Evolutionary conservation across 495 filamentous ascomycete genomes (phyloP).

Genomic region (Neurospora sp.): DNA sequence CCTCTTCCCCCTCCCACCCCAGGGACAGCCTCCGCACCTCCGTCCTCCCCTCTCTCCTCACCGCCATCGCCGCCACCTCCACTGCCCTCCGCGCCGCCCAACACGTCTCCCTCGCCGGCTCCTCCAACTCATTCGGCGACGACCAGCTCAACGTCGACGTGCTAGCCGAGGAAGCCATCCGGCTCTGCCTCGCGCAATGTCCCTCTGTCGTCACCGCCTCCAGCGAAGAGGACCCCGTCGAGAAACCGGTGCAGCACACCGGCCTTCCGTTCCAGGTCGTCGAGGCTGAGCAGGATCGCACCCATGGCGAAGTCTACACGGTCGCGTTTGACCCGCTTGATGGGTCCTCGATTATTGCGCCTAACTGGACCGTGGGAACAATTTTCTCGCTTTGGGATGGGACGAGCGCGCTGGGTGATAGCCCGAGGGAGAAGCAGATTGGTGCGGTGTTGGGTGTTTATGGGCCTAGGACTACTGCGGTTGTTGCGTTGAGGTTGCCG

Average conservation of each 20-base stretch:
- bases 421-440: slow-evolving; percentile 27
- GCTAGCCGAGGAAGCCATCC: slow-evolving; percentile 34
- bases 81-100: slow-evolving; percentile 27
- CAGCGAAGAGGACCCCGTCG: slow-evolving; percentile 45
- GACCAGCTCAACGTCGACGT: slow-evolving; percentile 49
- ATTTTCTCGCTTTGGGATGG: slow-evolving; percentile 44
- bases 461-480: slow-evolving; percentile 40
- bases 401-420: slow-evolving; percentile 26
- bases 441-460: slow-evolving; percentile 40
- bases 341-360: slow-evolving; percentile 42
- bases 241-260: slow-evolving; percentile 16
- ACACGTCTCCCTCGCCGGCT: slow-evolving; percentile 31
- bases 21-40: slow-evolving; percentile 12
- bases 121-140: slow-evolving; percentile 42
- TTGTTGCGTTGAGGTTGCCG: slow-evolving; percentile 35
- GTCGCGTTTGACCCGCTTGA: slow-evolving; percentile 48
- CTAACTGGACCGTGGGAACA: slow-evolving; percentile 44
- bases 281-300: background rate
- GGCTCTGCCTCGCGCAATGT: slow-evolving; percentile 29
- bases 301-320: slow-evolving; percentile 34
- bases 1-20: background rate
- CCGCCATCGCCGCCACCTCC: slow-evolving; percentile 25
- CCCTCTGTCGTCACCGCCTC: slow-evolving; percentile 34
- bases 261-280: background rate
- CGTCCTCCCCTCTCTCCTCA: slow-evolving; percentile 33